phyloP scores from a whole-genome alignment of 2,329 filamentous ascomycete species.

The Fusarium musae region DNA sequence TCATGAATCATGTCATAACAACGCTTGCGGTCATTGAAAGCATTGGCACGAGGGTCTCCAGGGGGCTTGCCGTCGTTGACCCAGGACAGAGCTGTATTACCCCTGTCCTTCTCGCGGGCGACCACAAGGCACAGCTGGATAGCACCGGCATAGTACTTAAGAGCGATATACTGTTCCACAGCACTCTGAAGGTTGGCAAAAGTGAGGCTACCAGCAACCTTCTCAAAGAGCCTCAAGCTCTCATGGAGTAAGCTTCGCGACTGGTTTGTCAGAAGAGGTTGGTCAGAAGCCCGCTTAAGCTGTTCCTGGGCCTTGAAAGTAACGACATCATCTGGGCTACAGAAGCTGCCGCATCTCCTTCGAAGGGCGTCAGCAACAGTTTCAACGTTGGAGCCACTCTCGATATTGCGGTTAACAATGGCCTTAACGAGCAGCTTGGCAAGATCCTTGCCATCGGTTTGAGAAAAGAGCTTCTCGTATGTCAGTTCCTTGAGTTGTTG shows the following conservation, averaged over 20 bases:
- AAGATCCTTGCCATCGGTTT: constrained; percentile 81
- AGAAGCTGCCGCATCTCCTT: constrained; percentile 94
- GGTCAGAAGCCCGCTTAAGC: constrained; percentile 86
- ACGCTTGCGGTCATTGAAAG: constrained; percentile 76
- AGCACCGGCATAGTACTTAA: constrained; percentile 93
- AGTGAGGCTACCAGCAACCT: constrained; percentile 85
- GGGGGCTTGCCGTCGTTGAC: constrained; percentile 83
- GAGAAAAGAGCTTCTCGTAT: constrained; percentile 88
- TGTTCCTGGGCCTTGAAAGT: constrained; percentile 99
- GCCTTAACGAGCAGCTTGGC: constrained; percentile 96
- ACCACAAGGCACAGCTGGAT: constrained; percentile 88
- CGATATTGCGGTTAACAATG: constrained; percentile 97
- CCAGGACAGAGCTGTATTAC: constrained; percentile 86
- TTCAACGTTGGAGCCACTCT: constrained; percentile 96
- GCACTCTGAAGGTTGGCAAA: constrained; percentile 83
- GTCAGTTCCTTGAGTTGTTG: constrained; percentile 80
- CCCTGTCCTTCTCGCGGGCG: constrained; percentile 85
- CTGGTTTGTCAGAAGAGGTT: constrained; percentile 77
- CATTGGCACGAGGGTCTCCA: constrained; percentile 73
- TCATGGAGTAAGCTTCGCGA: constrained; percentile 86
- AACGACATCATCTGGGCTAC: constrained; percentile 94
- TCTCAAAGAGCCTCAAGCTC: constrained; percentile 86
- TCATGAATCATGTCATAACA: constrained; percentile 91
- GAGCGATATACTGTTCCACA: constrained; percentile 79
- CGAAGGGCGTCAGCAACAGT: constrained; percentile 95